Percentiles rank a stretch among this genome's conserved stretches.
Evolutionary conservation across 768 basidiomycete species (phyloP).

Genomic region (Lepiota venenata): DNA sequence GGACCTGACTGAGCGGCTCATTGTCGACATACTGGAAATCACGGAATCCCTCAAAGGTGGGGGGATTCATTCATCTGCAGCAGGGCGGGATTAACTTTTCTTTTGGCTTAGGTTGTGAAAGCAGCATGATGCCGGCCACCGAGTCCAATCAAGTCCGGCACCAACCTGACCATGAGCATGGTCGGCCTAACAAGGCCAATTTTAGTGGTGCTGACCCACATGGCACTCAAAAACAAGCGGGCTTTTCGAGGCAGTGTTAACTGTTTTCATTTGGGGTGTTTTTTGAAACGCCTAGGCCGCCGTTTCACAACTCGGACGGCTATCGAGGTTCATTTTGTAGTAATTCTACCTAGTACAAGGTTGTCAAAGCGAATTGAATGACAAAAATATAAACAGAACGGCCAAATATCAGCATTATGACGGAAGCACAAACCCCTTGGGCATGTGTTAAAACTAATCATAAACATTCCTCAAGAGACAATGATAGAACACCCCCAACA

Average conservation of each 20-base stretch:
- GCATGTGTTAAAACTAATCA: too few species aligned
- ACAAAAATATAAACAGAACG: too few species aligned
- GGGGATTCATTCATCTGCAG: conserved; percentile 16
- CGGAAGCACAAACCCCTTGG: too few species aligned
- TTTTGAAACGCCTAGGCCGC: too few species aligned
- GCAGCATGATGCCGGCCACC: conserved; percentile 21
- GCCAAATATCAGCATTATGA: too few species aligned
- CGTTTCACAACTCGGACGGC: too few species aligned
- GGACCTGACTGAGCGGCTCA: conserved; percentile 46
- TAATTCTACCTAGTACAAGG: too few species aligned
- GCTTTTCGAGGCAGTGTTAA: conserved; percentile 40
- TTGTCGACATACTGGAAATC: conserved; percentile 46
- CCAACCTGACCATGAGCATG: conserved; percentile 38
- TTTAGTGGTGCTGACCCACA: conserved; percentile 29
- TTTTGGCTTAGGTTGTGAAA: conserved; percentile 16
- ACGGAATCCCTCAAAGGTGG: conserved; percentile 45
- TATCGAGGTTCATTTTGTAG: too few species aligned
- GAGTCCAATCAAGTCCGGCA: conserved; percentile 19
- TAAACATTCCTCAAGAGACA: too few species aligned
- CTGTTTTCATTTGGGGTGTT: background rate
- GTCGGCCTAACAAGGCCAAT: conserved; percentile 36
- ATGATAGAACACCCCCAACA: too few species aligned
- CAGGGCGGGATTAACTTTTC: background rate
- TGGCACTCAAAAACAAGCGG: conserved; percentile 24
- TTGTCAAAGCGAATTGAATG: too few species aligned